Conservation (phyloP, 176 grass and related monocot species). For the Carex pumila region DNA sequence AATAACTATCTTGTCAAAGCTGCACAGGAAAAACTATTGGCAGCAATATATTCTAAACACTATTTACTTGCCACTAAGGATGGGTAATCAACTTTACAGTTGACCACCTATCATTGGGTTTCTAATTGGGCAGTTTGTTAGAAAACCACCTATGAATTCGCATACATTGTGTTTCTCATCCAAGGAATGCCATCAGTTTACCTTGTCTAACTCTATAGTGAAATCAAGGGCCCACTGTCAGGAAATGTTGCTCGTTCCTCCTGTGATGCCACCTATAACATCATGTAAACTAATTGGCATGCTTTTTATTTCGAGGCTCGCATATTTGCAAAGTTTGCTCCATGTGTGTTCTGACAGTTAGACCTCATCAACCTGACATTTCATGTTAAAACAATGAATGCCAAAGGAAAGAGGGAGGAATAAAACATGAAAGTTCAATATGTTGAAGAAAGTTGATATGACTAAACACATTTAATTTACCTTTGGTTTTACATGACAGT, state of each 20-base stretch:
- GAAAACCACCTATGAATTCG: neutral
- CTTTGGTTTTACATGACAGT: slow-evolving; percentile 28
- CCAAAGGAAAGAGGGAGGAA: too few species aligned
- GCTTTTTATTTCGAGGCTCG: neutral
- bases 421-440: neutral
- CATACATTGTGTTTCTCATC: neutral
- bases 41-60: neutral
- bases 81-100: neutral
- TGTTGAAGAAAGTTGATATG: neutral
- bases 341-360: neutral
- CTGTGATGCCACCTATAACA: neutral
- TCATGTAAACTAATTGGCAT: neutral
- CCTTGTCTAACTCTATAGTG: neutral
- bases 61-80: neutral
- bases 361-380: neutral
- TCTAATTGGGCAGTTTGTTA: neutral
- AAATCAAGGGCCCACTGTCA: neutral
- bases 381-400: neutral
- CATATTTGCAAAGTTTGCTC: neutral
- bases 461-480: neutral
- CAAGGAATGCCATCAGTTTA: neutral
- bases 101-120: neutral
- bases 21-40: neutral
- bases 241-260: neutral
- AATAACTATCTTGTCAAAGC: neutral